Conservation (phyloP, 805 yeast species). For the Wickerhamiella bombiphila region DNA sequence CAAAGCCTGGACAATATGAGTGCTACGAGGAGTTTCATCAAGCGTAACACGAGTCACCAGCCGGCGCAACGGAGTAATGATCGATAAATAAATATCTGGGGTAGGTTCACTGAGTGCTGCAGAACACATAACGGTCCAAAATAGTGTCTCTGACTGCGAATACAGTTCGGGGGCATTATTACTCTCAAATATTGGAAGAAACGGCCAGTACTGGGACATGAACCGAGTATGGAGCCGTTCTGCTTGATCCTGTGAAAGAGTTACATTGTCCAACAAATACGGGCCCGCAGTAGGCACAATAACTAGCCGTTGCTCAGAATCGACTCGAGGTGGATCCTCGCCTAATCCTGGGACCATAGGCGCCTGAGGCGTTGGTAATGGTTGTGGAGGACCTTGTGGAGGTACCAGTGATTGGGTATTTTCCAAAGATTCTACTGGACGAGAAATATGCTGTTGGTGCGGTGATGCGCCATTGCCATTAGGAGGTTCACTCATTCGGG, state of each 20-base stretch:
- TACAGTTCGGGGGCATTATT: conserved; percentile 60
- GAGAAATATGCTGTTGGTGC: too few species aligned
- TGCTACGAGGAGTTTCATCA: conserved; percentile 84
- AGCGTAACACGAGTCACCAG: conserved; percentile 85
- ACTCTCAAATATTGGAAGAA: conserved; percentile 63
- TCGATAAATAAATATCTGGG: conserved; percentile 60
- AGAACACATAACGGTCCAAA: conserved; percentile 82
- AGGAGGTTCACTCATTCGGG: conserved; percentile 1
- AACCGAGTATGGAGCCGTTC: conserved; percentile 57
- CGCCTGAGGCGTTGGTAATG: neutral
- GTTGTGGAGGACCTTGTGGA: neutral
- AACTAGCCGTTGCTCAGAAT: neutral
- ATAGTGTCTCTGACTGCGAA: conserved; percentile 66
- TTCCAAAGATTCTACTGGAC: neutral
- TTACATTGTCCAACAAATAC: conserved; percentile 49
- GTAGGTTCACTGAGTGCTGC: conserved; percentile 80
- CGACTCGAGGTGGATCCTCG: neutral
- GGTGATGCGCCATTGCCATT: neutral
- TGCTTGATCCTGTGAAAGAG: conserved; percentile 51
- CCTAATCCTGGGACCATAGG: conserved; percentile 1
- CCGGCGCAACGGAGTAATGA: conserved; percentile 68
- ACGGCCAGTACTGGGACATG: conserved; percentile 52
- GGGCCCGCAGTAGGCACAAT: conserved; percentile 14
- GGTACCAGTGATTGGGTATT: neutral
- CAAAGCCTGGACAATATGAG: conserved; percentile 84